A percentile compares a stretch with the other conserved stretches of the same genome.
Conservation (phyloP, 2,329 filamentous ascomycete genomes). For the Ustilaginoidea virens region DNA sequence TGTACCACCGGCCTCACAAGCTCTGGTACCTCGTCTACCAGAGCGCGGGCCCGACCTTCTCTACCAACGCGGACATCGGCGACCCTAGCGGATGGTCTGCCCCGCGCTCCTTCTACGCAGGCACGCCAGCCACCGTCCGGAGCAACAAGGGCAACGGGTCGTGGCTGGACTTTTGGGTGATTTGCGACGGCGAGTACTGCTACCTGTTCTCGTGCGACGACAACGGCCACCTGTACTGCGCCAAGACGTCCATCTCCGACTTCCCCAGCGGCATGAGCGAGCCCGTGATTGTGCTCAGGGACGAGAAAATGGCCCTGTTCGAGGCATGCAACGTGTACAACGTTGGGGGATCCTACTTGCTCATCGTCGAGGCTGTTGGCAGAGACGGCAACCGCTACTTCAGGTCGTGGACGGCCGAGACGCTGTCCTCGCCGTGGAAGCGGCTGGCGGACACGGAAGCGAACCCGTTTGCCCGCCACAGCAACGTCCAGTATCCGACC, state of each 20-base stretch:
- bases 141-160: constrained; percentile 35
- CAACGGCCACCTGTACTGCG: constrained; percentile 50
- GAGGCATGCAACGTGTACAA: constrained; percentile 54
- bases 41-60: background rate
- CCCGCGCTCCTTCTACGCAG: background rate
- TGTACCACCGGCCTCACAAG: background rate
- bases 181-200: constrained; percentile 45
- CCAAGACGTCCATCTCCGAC: constrained; percentile 44
- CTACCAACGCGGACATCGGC: constrained; percentile 2
- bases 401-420: constrained; percentile 48
- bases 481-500: constrained; percentile 34
- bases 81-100: constrained; percentile 1
- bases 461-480: constrained; percentile 49
- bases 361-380: constrained; percentile 51
- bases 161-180: constrained; percentile 46
- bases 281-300: constrained; percentile 33
- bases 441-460: constrained; percentile 37
- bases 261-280: constrained; percentile 47
- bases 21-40: constrained; percentile 2
- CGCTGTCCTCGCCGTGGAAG: constrained; percentile 41
- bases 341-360: constrained; percentile 42
- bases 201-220: constrained; percentile 55
- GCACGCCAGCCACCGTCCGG: constrained; percentile 11
- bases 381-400: constrained; percentile 40
- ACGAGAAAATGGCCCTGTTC: constrained; percentile 41